phyloP scores from a whole-genome alignment of 2,329 filamentous ascomycete species.

The Balansia obtecta region DNA sequence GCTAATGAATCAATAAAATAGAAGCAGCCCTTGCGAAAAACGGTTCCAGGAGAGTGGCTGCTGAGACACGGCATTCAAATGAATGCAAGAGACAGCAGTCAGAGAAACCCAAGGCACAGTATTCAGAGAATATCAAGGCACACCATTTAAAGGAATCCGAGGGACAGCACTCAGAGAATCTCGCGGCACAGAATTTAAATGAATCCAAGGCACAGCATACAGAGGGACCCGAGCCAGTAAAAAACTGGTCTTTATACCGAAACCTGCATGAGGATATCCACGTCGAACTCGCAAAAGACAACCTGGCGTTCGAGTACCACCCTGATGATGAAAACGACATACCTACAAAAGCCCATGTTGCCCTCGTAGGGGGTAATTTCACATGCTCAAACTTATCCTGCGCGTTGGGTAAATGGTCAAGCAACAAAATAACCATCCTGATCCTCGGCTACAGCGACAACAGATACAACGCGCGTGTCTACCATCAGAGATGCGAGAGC shows the following conservation, averaged over 20 bases:
- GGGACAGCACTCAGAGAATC: too few relatives aligned
- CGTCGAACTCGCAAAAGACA: constrained; percentile 6
- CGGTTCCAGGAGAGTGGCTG: too few relatives aligned
- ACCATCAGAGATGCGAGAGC: constrained; percentile 21
- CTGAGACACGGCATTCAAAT: too few relatives aligned
- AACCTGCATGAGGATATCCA: constrained; percentile 9
- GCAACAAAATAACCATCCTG: constrained; percentile 20
- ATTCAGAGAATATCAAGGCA: too few relatives aligned
- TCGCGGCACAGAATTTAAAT: too few relatives aligned
- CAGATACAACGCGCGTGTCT: constrained; percentile 25
- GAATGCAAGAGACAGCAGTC: too few relatives aligned
- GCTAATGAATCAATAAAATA: too few relatives aligned
- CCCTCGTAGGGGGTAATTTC: constrained; percentile 22
- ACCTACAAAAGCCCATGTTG: constrained; percentile 13
- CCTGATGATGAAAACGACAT: constrained; percentile 7
- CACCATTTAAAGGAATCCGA: too few relatives aligned
- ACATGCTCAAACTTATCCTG: constrained; percentile 17
- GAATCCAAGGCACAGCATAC: neutral
- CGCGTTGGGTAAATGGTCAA: constrained; percentile 16
- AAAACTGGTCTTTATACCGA: constrained; percentile 12
- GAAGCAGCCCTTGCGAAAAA: too few relatives aligned
- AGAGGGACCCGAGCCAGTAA: neutral
- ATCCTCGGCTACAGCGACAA: constrained; percentile 18
- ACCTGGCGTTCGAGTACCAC: constrained; percentile 14
- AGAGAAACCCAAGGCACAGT: neutral